Base-by-base conservation (phyloP, 1,284 basidiomycete genomes). In the Cystobasidium sp. region DNA sequence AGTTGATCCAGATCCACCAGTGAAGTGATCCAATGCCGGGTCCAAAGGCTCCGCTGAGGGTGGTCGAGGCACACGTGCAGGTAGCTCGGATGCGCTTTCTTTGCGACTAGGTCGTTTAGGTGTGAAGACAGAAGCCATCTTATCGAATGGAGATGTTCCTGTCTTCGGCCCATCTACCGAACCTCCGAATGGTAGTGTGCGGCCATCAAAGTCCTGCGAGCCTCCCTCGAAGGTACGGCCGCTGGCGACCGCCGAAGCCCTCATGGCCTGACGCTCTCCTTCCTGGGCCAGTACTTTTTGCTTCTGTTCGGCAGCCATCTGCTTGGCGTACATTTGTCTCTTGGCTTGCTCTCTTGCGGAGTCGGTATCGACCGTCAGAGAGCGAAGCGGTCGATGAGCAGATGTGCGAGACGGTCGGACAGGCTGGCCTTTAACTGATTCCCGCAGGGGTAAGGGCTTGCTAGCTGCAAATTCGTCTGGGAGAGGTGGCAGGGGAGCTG, bases 21-120 rank as follows among this genome's bases (percentile, higher is more conserved):
- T 52, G 49, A 66, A 66, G 7, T 49, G 41, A 44, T 58, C 51
- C 22, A 71, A 47, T 12, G 61, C n/a, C 37, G 51, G 20, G 16
- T 73, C 70, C 6, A 65, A 22, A 14, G 70, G 63, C 52, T 49
- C 51, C 24, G 63, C 70, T 43, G 62, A 65, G 14, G 70, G 70
- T n/a, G 70, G 70, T 12, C 70, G 51, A 31, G 70, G 62, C 8
- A 62, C 49, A n/a, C 70, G 51, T 14, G 20, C 49, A 18, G 58
- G 69, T 6, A 61, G 10, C 43, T 59, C 44, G 6, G 59, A 14
- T 24, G 47, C 59, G 6, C 59, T 22, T 9, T 71, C 69, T 44
- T 71, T 64, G n/a, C 69, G 69, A 24, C 39, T 18, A 7, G 69
- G 69, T 22, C 69, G 58, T 20, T 71, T 71, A 10, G 69, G 69